Conservation (phyloP, 2,329 filamentous ascomycete genomes). For the Peltaster fructicola region DNA sequence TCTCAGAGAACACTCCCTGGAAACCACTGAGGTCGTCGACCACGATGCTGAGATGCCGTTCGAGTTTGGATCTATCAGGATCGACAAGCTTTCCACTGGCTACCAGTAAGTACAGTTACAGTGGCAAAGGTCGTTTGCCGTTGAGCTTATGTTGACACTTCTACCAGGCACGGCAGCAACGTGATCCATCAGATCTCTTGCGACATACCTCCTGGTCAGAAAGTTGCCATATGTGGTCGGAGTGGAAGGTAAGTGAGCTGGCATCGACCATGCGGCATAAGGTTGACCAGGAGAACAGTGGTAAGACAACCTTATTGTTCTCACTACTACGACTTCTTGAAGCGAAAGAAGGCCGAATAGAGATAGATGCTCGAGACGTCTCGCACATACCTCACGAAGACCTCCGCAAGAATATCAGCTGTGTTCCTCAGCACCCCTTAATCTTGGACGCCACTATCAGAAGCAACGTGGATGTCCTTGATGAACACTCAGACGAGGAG, state of each 20-base stretch:
- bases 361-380: slow-evolving; percentile 32
- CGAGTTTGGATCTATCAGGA: slow-evolving; percentile 3
- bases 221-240: slow-evolving; percentile 35
- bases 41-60: background rate
- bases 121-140: slow-evolving; percentile 63
- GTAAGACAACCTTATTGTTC: slow-evolving; percentile 33
- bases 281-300: slow-evolving; percentile 21
- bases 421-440: slow-evolving; percentile 36
- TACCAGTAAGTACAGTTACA: slow-evolving; percentile 42
- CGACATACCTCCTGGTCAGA: slow-evolving; percentile 29
- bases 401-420: slow-evolving; percentile 29
- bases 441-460: slow-evolving; percentile 31
- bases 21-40: slow-evolving; percentile 16
- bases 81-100: slow-evolving; percentile 3
- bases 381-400: slow-evolving; percentile 24
- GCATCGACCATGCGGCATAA: slow-evolving; percentile 16
- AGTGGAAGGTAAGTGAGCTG: slow-evolving; percentile 27
- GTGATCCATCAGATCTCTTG: slow-evolving; percentile 32
- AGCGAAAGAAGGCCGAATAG: slow-evolving; percentile 24
- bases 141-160: slow-evolving; percentile 43
- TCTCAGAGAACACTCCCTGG: slow-evolving; percentile 26
- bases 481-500: slow-evolving; percentile 20
- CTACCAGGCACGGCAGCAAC: slow-evolving; percentile 11
- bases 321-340: slow-evolving; percentile 33
- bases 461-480: slow-evolving; percentile 30